A percentile compares a stretch with the other conserved stretches of the same genome.
Evolutionary conservation across 2,329 filamentous ascomycete genomes (phyloP).

Genomic region (Fusarium chuoi): DNA sequence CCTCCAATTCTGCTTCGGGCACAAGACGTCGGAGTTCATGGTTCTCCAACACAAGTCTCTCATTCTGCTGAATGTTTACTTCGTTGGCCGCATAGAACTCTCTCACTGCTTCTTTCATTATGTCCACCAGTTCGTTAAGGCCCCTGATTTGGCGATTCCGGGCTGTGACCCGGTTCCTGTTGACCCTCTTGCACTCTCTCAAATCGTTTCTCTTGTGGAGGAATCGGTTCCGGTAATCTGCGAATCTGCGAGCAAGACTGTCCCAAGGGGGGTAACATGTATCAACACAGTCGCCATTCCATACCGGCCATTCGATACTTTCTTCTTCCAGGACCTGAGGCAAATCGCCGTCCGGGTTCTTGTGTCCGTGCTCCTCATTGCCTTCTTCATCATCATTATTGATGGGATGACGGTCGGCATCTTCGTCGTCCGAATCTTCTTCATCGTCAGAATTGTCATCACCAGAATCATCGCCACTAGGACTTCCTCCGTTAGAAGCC

Average conservation of each 20-base stretch:
- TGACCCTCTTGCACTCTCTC: not conserved
- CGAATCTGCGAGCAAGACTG: fast-evolving
- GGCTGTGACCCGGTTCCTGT: fast-evolving
- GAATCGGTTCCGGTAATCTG: not conserved
- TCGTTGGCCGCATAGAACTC: not conserved
- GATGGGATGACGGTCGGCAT: not conserved
- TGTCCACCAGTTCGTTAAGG: not conserved
- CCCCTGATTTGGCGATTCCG: not conserved
- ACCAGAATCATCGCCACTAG: not conserved
- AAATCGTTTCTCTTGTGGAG: not conserved
- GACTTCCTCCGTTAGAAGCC: not conserved
- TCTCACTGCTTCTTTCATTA: not conserved
- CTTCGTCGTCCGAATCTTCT: not conserved
- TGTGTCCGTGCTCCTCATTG: not conserved
- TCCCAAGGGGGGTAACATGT: slow-evolving; percentile 8
- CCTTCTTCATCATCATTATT: not conserved
- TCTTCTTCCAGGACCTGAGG: not conserved
- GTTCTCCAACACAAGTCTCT: not conserved
- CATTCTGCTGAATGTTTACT: not conserved
- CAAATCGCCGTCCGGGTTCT: not conserved
- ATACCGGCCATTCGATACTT: not conserved
- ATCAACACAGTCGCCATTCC: not conserved
- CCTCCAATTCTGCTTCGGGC: not conserved
- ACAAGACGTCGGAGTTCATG: not conserved
- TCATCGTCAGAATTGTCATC: not conserved